Base-by-base conservation (phyloP, 148 eudicot species). In the Nepenthes mirabilis region DNA sequence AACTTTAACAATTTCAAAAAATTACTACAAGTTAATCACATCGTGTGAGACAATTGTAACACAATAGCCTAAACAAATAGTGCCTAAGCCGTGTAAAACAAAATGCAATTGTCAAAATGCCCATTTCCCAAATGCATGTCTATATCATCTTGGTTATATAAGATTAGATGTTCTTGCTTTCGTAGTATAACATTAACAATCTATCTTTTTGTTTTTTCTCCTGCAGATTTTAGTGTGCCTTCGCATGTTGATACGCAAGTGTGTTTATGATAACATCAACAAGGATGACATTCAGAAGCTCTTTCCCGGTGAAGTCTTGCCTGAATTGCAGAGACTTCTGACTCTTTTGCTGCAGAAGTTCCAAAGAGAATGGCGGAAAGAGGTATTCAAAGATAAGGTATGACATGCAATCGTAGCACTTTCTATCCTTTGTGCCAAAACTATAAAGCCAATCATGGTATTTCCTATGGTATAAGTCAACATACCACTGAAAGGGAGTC, bases 211-310 rank as follows among this genome's bases (percentile, higher is more conserved):
- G 23, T 23, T 23, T 49, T 10, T 49, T 11, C 12, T 8, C 45
- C 8, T 49, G 52, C 13, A 49, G 52, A 6, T 49, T 6, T 49
- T 49, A n/a, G 52, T 49, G 52, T 49, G 52, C 52, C 52, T 49
- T 49, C 52, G 52, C n/a, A 49, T 49, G 6, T 49, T 49, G 52
- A 49, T 49, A 11, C 52, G 52, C 6, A 49, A 12, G 14, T 49
- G 52, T 49, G 52, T 49, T 49, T 49, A 49, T 49, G 52, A n/a
- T 2, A 49, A 49, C 52, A 49, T 49, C 13, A 49, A 49, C 52
- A 49, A 49, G 52, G 52, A 49, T n/a, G 52, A 49, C 11, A 49
- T 49, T 49, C 52, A 49, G 13, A 49, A 49, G 14, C 14, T 49
- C n/a, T 49, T 49, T 49, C 52, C 52, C 11, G 52, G 14, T 49